phyloP scores from a whole-genome alignment of 2,329 filamentous ascomycete genomes.

The Fusarium vanettenii region DNA sequence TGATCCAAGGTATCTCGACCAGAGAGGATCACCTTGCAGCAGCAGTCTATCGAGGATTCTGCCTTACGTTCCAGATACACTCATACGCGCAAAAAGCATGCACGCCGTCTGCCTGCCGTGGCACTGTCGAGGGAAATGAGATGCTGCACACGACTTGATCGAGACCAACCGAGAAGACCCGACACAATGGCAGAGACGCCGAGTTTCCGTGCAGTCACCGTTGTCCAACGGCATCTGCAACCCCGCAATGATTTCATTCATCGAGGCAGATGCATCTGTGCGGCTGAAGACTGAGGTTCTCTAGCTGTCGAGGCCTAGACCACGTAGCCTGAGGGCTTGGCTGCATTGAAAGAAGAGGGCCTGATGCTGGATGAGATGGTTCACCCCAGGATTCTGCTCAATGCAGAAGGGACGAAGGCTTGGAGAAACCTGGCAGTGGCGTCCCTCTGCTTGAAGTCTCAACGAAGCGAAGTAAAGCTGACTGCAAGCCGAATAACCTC shows the following conservation, averaged over 20 bases:
- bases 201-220: conserved; percentile 15
- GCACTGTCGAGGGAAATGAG: neutral
- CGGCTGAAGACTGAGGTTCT: conserved; percentile 16
- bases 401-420: conserved; percentile 20
- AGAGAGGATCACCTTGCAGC: conserved; percentile 13
- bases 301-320: neutral
- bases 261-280: conserved; percentile 3
- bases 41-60: neutral
- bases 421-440: conserved; percentile 32
- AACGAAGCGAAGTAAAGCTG: conserved; percentile 11
- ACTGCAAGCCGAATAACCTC: neutral
- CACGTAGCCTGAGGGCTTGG: conserved; percentile 18
- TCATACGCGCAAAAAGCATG: neutral
- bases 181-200: conserved; percentile 17
- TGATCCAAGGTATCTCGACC: neutral
- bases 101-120: conserved; percentile 1
- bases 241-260: conserved; percentile 26
- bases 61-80: neutral
- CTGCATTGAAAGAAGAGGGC: conserved; percentile 14
- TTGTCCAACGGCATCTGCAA: neutral
- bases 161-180: conserved; percentile 34
- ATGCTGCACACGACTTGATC: conserved; percentile 5
- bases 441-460: conserved; percentile 15
- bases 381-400: conserved; percentile 32
- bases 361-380: conserved; percentile 7